Evolutionary conservation across 2,329 filamentous ascomycete genomes (phyloP), one percentile per base, ranked within the genome.

Genomic region (Ciborinia camelliae): DNA sequence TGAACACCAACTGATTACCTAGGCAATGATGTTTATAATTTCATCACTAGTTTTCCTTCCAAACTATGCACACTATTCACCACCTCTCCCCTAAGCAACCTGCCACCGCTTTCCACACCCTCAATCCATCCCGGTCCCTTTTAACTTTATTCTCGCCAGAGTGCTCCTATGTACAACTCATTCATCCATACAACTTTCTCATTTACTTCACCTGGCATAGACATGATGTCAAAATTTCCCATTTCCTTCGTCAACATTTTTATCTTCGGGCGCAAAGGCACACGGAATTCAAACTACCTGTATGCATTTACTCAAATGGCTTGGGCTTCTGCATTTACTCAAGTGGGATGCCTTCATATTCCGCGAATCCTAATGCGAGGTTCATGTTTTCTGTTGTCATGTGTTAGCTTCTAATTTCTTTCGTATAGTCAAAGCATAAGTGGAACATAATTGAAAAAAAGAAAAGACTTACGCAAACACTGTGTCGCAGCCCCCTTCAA

Each of bases 401-500:
- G 5, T 37, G 30, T 59, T 47, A 59, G 55, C 8, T 47, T 26
- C 8, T 4, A 20, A 0, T 23, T 18, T 37, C 55, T 37, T 47
- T 8, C 4, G 15, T 20, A 18, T 26, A 37, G n/a, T 63, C 66
- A 51, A 71, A 63, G n/a, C 55, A 47, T 62, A n/a, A n/a, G n/a
- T n/a, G n/a, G n/a, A n/a, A n/a, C n/a, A n/a, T n/a, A n/a, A n/a
- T n/a, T n/a, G 15, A 58, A 28, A 35, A 59, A 63, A 63, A 47
- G 53, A 62, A 39, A 65, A 64, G 59, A 88, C 89, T 84, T 84
- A 92, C 89, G 93, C 76, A 97, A 79, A 80, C 92, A 97, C 77
- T 97, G 93, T 14, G 93, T 97, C 8, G 91, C 91, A 62, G 93
- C 93, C 66, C 93, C 93, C 85, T 97, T 97, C 72, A 95, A 83